Conservation (phyloP, 768 basidiomycete genomes). For the Podaxis sp. region DNA sequence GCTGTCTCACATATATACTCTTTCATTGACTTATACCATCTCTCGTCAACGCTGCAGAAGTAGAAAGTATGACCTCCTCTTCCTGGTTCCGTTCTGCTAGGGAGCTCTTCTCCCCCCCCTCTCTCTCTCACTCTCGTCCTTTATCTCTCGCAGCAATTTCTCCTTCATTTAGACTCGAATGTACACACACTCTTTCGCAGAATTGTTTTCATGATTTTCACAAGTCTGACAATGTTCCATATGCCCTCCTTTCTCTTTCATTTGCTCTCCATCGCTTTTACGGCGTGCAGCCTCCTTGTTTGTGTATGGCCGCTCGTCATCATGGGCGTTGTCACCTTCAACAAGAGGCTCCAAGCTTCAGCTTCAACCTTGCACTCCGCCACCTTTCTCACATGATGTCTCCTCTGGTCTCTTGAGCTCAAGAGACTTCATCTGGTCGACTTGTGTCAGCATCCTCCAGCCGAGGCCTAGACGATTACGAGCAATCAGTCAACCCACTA, state of each 20-base stretch:
- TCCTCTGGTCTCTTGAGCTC: background rate
- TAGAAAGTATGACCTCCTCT: background rate
- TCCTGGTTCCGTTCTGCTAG: background rate
- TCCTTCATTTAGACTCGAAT: background rate
- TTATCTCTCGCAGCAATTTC: background rate
- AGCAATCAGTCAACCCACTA: background rate
- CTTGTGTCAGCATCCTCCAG: background rate
- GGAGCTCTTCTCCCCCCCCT: background rate
- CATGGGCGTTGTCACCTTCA: background rate
- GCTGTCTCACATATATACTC: background rate
- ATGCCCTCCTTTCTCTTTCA: background rate
- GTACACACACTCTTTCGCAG: background rate
- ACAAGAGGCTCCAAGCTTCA: background rate
- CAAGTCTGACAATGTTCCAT: too few species aligned
- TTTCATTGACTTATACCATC: background rate
- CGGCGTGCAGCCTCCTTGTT: background rate
- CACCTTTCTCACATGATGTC: background rate
- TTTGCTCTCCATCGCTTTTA: background rate
- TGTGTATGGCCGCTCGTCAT: background rate
- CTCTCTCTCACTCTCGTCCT: background rate
- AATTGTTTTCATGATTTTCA: background rate
- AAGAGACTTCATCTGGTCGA: background rate
- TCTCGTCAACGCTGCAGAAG: background rate
- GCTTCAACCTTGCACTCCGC: background rate
- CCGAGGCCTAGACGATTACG: background rate